phyloP scores from a whole-genome alignment of 108 stramenopile species.

The Skeletonema costatum region DNA sequence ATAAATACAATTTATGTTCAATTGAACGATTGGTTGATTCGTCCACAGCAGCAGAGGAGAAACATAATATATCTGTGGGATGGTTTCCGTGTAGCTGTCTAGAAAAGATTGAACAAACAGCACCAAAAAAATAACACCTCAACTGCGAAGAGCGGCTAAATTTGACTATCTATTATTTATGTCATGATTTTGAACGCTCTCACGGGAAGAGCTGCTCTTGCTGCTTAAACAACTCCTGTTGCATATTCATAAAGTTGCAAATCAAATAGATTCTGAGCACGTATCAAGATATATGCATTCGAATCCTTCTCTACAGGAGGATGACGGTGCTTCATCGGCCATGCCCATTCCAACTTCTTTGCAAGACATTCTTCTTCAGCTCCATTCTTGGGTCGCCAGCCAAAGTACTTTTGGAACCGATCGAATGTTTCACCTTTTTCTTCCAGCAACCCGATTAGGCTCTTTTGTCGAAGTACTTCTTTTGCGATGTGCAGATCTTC shows the following conservation, averaged over 20 bases:
- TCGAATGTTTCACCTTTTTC: constrained; percentile 30
- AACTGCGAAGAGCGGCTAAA: background rate
- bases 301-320: constrained; percentile 31
- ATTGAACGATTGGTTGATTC: constrained; percentile 6
- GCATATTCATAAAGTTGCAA: constrained; percentile 57
- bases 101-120: constrained; percentile 25
- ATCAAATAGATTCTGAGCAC: constrained; percentile 56
- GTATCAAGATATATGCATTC: constrained; percentile 42
- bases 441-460: constrained; percentile 51
- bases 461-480: constrained; percentile 56
- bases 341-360: constrained; percentile 49
- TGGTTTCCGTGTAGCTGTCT: constrained; percentile 81
- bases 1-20: constrained; percentile 77
- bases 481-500: constrained; percentile 48
- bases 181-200: background rate
- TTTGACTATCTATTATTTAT: too few relatives aligned
- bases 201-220: constrained; percentile 1
- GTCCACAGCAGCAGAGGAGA: background rate
- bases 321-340: constrained; percentile 55
- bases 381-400: constrained; percentile 40
- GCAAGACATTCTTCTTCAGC: constrained; percentile 38
- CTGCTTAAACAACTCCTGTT: constrained; percentile 40
- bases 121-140: background rate
- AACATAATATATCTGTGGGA: constrained; percentile 48
- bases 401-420: constrained; percentile 37